Conservation (phyloP, 345 rosid genomes). For the Punica granatum region DNA sequence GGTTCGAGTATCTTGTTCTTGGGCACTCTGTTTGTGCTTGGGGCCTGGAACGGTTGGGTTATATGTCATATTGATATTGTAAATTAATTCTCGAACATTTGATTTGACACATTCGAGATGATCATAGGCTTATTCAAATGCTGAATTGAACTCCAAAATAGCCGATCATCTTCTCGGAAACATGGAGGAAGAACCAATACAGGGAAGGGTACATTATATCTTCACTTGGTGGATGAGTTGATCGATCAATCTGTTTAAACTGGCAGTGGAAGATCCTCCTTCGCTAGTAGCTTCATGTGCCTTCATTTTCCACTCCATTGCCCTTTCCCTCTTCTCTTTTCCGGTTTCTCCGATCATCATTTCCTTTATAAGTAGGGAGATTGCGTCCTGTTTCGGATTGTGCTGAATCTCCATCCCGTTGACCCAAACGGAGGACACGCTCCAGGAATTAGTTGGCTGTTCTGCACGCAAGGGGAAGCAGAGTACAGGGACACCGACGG, state of each 20-base stretch:
- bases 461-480: slow-evolving; percentile 7
- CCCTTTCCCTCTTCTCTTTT: slow-evolving; percentile 4
- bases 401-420: slow-evolving; percentile 6
- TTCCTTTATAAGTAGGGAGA: background rate
- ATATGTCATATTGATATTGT: background rate
- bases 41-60: background rate
- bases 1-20: background rate
- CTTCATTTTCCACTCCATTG: slow-evolving; percentile 8
- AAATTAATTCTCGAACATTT: background rate
- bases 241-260: background rate
- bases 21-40: background rate
- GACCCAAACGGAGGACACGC: background rate
- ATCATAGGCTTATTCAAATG: background rate
- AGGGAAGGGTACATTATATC: background rate
- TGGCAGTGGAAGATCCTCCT: slow-evolving; percentile 3
- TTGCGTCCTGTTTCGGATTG: background rate
- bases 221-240: background rate
- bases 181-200: background rate
- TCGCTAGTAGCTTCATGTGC: slow-evolving; percentile 5
- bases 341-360: slow-evolving; percentile 9
- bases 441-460: slow-evolving; percentile 7
- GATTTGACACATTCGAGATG: background rate
- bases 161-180: background rate
- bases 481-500: slow-evolving; percentile 5
- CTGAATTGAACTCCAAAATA: background rate